Conservation (phyloP, 345 rosid species). For the Raphanus raphanistrum region DNA sequence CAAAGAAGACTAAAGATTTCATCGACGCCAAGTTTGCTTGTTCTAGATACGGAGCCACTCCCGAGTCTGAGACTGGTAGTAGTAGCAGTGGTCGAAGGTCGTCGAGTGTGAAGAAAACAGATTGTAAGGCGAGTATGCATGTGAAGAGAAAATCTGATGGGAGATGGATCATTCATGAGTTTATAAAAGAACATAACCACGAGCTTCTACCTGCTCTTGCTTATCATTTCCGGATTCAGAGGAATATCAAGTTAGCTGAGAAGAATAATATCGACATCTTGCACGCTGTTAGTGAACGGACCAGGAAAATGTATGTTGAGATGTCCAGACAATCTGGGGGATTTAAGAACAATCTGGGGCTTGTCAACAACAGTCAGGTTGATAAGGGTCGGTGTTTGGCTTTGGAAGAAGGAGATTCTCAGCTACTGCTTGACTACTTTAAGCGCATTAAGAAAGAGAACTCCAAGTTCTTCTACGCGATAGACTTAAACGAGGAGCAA, state of each 20-base stretch:
- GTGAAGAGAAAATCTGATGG: constrained; percentile 70
- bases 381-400: constrained; percentile 41
- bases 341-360: constrained; percentile 31
- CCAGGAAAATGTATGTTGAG: constrained; percentile 53
- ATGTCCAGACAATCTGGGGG: constrained; percentile 51
- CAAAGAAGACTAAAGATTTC: constrained; percentile 65
- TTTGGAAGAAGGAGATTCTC: constrained; percentile 50
- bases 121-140: constrained; percentile 79
- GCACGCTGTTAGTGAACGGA: constrained; percentile 52
- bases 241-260: constrained; percentile 56
- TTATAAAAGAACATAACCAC: constrained; percentile 68
- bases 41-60: constrained; percentile 66
- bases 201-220: constrained; percentile 67
- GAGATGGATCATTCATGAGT: constrained; percentile 67
- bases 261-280: constrained; percentile 54
- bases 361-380: constrained; percentile 35
- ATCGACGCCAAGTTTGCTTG: constrained; percentile 80
- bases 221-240: constrained; percentile 55
- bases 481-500: constrained; percentile 48
- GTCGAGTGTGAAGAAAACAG: constrained; percentile 61
- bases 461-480: constrained; percentile 47
- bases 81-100: constrained; percentile 47
- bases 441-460: constrained; percentile 55
- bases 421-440: constrained; percentile 47
- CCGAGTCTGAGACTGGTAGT: constrained; percentile 56